These are phyloP conservation scores for Diaporthe humulicola DNA, from an alignment of 2,329 filamentous ascomycete species.

Conservation along the genomic window DNA sequence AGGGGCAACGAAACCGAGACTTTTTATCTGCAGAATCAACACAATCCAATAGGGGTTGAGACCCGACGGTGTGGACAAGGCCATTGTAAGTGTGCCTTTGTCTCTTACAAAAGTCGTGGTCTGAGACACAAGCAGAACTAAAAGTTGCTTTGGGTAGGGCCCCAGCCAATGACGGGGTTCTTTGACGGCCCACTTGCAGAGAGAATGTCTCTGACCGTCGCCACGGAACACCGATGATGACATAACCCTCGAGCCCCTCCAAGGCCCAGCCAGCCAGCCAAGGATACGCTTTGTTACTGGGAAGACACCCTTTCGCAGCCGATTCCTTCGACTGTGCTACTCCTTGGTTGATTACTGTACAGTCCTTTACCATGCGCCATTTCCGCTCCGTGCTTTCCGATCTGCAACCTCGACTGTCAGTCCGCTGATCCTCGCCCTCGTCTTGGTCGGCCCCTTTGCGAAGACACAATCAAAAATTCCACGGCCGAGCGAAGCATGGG, in stretches of 20 bases:
- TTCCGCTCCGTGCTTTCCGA: constrained; percentile 13
- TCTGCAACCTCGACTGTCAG: constrained; percentile 21
- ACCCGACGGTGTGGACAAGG: not conserved
- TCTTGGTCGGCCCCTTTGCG: not conserved
- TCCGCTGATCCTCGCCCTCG: constrained; percentile 3
- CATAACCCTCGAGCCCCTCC: constrained; percentile 18
- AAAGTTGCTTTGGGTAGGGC: not conserved
- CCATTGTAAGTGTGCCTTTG: not conserved
- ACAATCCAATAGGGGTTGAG: not conserved
- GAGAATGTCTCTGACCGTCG: not conserved
- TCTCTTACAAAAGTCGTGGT: not conserved
- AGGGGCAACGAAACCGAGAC: not conserved
- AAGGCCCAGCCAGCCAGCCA: not conserved
- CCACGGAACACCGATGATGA: constrained; percentile 25
- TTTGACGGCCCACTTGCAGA: constrained; percentile 1
- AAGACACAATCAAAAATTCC: not conserved
- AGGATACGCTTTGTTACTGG: constrained; percentile 3
- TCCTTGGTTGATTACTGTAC: constrained; percentile 16
- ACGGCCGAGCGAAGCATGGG: constrained; percentile 31
- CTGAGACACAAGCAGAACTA: not conserved
- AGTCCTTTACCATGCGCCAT: constrained; percentile 9
- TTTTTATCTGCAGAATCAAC: not conserved
- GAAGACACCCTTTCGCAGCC: not conserved
- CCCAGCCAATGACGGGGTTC: not conserved
- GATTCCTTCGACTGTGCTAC: not conserved